phyloP scores from a whole-genome alignment of 495 filamentous ascomycete species.

The Tuber microsphaerosporum region DNA sequence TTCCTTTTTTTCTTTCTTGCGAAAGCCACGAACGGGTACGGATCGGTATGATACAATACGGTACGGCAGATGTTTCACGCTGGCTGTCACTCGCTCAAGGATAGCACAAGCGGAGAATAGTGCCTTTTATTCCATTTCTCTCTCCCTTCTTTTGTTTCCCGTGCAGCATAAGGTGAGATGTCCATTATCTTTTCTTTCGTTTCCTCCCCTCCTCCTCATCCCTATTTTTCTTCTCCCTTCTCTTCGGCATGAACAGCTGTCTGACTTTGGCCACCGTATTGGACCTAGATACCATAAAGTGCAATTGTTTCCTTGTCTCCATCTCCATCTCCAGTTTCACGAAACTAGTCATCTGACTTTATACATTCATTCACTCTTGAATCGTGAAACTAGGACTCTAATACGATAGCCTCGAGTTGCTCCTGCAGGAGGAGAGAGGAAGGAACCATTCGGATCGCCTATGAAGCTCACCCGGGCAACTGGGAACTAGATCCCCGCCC shows the following conservation, averaged over 20 bases:
- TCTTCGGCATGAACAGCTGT: not conserved
- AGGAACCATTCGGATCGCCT: not conserved
- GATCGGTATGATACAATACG: not conserved
- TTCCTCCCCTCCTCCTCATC: not conserved
- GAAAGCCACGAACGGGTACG: slow-evolving; percentile 2
- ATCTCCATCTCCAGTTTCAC: not conserved
- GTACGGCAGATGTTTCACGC: not conserved
- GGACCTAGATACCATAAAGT: not conserved
- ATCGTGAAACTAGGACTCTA: not conserved
- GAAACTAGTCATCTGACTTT: not conserved
- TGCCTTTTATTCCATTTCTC: not conserved
- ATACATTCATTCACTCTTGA: not conserved
- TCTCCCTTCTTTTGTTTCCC: not conserved
- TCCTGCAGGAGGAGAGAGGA: not conserved
- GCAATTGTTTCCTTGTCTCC: not conserved
- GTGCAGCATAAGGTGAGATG: not conserved
- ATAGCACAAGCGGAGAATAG: not conserved
- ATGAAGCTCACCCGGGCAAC: not conserved
- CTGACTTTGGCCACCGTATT: not conserved
- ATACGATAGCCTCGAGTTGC: not conserved
- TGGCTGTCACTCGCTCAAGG: not conserved
- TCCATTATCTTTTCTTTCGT: not conserved
- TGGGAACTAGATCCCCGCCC: not conserved
- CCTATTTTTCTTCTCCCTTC: not conserved
- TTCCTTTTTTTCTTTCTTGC: not conserved